A percentile compares a stretch with the other conserved stretches of the same genome.
phyloP scores from a whole-genome alignment of 768 basidiomycete species.

The Exidia glandulosa region DNA sequence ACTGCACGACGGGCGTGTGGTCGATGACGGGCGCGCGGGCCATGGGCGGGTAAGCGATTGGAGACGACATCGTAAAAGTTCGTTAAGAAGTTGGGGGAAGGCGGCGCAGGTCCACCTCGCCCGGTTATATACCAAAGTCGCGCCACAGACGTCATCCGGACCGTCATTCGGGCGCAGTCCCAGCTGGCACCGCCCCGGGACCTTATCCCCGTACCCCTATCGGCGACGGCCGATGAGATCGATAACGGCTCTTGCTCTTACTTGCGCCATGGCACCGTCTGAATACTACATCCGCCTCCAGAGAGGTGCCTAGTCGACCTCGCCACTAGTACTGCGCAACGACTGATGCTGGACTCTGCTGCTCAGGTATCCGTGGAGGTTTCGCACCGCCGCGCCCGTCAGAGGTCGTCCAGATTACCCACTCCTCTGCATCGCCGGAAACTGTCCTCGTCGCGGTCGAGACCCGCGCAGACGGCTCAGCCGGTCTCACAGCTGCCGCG shows the following conservation, averaged over 20 bases:
- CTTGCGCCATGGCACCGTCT: conserved; percentile 33
- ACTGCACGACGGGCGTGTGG: background rate
- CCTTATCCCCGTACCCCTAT: background rate
- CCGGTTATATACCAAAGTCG: background rate
- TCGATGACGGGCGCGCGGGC: background rate
- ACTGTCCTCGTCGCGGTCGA: conserved; percentile 36
- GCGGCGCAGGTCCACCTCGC: background rate
- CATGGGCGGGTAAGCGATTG: background rate
- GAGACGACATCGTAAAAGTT: background rate
- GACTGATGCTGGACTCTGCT: background rate
- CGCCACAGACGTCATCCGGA: background rate
- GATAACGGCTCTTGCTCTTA: background rate
- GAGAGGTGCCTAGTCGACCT: conserved; percentile 31
- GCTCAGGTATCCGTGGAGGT: conserved; percentile 61
- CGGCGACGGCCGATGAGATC: background rate
- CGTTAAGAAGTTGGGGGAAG: background rate
- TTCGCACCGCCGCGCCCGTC: conserved; percentile 58
- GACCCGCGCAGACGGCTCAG: conserved; percentile 37
- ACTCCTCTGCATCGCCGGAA: conserved; percentile 22
- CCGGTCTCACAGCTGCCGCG: conserved; percentile 27
- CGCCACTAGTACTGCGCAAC: background rate
- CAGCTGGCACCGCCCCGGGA: background rate
- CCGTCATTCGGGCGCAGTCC: background rate
- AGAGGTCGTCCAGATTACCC: conserved; percentile 42
- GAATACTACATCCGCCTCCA: conserved; percentile 52